phyloP scores from a whole-genome alignment of 2,329 filamentous ascomycete genomes.

The Saccharata proteae region DNA sequence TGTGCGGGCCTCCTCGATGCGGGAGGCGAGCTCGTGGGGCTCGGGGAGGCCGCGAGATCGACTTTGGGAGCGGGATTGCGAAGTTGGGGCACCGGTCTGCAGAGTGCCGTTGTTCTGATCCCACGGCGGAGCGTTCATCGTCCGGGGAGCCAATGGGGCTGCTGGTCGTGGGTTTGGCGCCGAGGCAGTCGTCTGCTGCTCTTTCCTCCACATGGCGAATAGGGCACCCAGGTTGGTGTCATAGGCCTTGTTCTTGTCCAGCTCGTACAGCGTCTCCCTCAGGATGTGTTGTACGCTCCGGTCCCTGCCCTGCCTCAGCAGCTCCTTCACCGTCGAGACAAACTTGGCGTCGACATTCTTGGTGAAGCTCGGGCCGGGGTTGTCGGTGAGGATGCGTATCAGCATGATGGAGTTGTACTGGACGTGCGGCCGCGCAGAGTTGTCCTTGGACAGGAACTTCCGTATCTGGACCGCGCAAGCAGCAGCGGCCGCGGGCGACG shows the following conservation, averaged over 20 bases:
- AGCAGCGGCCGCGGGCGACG: slow-evolving; percentile 71
- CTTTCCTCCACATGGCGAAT: slow-evolving; percentile 78
- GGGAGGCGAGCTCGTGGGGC: slow-evolving; percentile 63
- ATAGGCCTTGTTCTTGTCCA: slow-evolving; percentile 58
- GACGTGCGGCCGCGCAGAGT: slow-evolving; percentile 50
- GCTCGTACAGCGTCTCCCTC: slow-evolving; percentile 70
- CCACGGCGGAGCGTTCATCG: slow-evolving; percentile 33
- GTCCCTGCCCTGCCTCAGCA: slow-evolving; percentile 61
- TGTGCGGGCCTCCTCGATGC: slow-evolving; percentile 81
- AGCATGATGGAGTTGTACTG: slow-evolving; percentile 98
- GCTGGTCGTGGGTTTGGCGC: slow-evolving; percentile 6
- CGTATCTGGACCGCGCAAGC: slow-evolving; percentile 72
- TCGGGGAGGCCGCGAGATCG: slow-evolving; percentile 38
- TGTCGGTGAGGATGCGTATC: slow-evolving; percentile 79
- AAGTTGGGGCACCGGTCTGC: slow-evolving; percentile 1
- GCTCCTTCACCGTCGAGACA: slow-evolving; percentile 58
- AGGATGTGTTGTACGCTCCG: slow-evolving; percentile 72
- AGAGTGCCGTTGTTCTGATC: slow-evolving; percentile 8
- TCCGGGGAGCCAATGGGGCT: slow-evolving; percentile 17
- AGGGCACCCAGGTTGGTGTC: slow-evolving; percentile 64
- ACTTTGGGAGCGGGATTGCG: background rate
- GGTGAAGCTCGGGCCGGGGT: slow-evolving; percentile 85
- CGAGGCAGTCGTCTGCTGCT: slow-evolving; percentile 33
- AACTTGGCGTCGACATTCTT: slow-evolving; percentile 81
- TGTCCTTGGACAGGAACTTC: slow-evolving; percentile 66